Percentiles rank a stretch among this genome's conserved stretches.
phyloP scores from a whole-genome alignment of 1,284 basidiomycete genomes.

The Ganoderma resinaceum region DNA sequence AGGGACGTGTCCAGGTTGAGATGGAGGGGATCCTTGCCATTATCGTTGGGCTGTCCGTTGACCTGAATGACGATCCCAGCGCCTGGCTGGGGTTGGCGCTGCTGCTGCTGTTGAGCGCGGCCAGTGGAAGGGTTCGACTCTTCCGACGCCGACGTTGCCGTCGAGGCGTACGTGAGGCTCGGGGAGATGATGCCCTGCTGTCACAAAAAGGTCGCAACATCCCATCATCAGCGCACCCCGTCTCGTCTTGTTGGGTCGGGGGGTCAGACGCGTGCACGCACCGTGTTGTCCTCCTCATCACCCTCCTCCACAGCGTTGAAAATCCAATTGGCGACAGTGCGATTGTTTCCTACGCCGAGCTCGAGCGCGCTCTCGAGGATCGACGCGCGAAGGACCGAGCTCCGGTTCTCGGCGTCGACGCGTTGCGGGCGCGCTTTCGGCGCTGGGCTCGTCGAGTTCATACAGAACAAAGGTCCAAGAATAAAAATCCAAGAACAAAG shows the following conservation, averaged over 20 bases:
- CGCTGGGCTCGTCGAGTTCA: conserved; percentile 25
- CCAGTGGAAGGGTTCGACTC: conserved; percentile 39
- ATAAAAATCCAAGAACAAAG: neutral
- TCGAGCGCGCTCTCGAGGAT: conserved; percentile 74
- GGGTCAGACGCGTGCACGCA: conserved; percentile 23
- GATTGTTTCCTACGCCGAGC: conserved; percentile 63
- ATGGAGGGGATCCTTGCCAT: conserved; percentile 15
- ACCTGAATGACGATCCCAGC: conserved; percentile 31
- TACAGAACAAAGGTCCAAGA: conserved; percentile 4
- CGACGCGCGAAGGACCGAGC: conserved; percentile 69
- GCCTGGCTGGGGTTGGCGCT: conserved; percentile 34
- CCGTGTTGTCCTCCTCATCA: conserved; percentile 48
- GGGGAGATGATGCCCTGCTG: conserved; percentile 39
- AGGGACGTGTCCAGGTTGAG: conserved; percentile 25
- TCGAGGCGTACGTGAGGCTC: conserved; percentile 44
- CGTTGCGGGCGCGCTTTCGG: conserved; percentile 27
- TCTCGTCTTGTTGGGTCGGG: neutral
- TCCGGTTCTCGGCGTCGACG: conserved; percentile 44
- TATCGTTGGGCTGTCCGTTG: conserved; percentile 19
- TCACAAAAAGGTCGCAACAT: neutral
- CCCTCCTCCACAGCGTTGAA: conserved; percentile 64
- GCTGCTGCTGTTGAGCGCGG: conserved; percentile 29
- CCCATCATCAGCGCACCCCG: conserved; percentile 6
- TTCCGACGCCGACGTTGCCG: conserved; percentile 47
- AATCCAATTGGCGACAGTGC: conserved; percentile 70